Evolutionary conservation across 495 filamentous ascomycete species (phyloP).

Genomic region (Hamigera avellanea): DNA sequence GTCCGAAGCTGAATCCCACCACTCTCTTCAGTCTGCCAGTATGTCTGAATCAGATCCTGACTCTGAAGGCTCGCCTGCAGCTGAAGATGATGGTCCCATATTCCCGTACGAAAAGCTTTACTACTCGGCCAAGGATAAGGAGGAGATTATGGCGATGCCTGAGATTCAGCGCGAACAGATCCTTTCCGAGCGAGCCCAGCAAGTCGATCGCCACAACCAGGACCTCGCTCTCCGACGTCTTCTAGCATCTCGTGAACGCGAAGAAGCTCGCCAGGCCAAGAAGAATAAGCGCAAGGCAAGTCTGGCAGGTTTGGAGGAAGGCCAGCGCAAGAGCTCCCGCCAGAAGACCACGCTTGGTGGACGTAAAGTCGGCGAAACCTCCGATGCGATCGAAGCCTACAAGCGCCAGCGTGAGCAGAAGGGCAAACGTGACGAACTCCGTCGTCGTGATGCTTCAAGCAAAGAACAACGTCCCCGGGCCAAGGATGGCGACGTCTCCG

Average conservation of each 20-base stretch:
- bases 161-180: slow-evolving; percentile 85
- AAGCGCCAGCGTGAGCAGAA: slow-evolving; percentile 79
- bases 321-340: slow-evolving; percentile 67
- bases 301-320: slow-evolving; percentile 59
- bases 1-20: slow-evolving; percentile 53
- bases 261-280: slow-evolving; percentile 44
- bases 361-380: slow-evolving; percentile 68
- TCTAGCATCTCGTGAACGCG: slow-evolving; percentile 54
- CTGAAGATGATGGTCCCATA: slow-evolving; percentile 48
- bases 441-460: slow-evolving; percentile 48
- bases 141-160: slow-evolving; percentile 72
- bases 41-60: slow-evolving; percentile 84
- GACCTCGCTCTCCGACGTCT: slow-evolving; percentile 75
- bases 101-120: slow-evolving; percentile 89
- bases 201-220: slow-evolving; percentile 68
- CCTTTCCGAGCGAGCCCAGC: slow-evolving; percentile 75
- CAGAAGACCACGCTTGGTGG: slow-evolving; percentile 68
- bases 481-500: slow-evolving; percentile 38
- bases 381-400: slow-evolving; percentile 66
- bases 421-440: slow-evolving; percentile 54
- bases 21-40: slow-evolving; percentile 69
- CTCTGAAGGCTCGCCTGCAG: slow-evolving; percentile 38
- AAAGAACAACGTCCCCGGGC: slow-evolving; percentile 43
- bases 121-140: slow-evolving; percentile 65
- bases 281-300: slow-evolving; percentile 74